Evolutionary conservation across 495 filamentous ascomycete genomes (phyloP), one percentile per base, ranked within the genome.

Genomic region (Aspergillus biplanus): DNA sequence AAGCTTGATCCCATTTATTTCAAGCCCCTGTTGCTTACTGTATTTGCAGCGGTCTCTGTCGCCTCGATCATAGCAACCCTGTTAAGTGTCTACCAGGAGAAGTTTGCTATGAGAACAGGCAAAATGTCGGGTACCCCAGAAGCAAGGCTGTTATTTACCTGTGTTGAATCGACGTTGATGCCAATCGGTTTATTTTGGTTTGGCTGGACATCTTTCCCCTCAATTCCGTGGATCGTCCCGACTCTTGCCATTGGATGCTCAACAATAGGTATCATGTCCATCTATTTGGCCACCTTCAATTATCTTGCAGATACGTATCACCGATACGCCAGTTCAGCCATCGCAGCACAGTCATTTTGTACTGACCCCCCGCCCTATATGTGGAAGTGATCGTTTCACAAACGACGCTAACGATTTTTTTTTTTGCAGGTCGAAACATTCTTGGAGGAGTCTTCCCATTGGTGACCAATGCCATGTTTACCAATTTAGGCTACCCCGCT

Each of bases 301-400:
- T 97, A 97, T 67, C 83, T 97, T 15, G 92, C 93, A n/a, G 94
- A 97, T 73, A 89, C 85, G 3, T 98, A 97, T 72, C 89, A 92
- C 70, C 80, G 84, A 0, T 96, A 92, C 68, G 92, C 93, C 2
- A 91, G 87, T 56, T 95, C 90, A 11, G 93, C 93, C 2, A 79
- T 97, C 49, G 94, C 94, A 1, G 93, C 93, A 7, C 93, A 97
- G 75, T 89, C 86, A 11, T 94, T 92, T 67, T 88, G 86, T 81
- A 67, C 21, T 2, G 39, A 31, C 18, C 27, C 32, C 32, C 33
- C n/a, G 37, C 27, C 46, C 21, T 2, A 16, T 44, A 16, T 1
- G 11, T 12, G 21, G 4, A 13, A 33, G 11, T 33, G 33, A 13
- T 12, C 16, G 21, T 27, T 27, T 15, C 8, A 50, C 31, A 42